phyloP scores from a whole-genome alignment of 108 stramenopile genomes.

The Aurantiochytrium sp. region DNA sequence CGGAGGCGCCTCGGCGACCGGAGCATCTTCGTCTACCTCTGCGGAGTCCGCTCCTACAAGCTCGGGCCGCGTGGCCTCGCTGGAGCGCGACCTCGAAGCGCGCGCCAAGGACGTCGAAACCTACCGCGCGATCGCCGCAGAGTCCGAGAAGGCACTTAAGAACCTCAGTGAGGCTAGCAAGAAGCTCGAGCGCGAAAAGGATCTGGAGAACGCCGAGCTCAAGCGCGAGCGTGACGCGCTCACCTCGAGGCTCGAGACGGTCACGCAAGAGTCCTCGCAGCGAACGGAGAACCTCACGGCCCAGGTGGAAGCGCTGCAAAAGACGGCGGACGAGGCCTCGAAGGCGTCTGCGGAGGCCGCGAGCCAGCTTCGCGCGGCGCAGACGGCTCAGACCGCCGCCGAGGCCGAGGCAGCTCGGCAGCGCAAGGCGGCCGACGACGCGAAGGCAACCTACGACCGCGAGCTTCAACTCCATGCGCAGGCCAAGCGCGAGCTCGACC shows the following conservation, averaged over 20 bases:
- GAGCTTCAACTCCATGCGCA: not conserved
- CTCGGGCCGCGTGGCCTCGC: not conserved
- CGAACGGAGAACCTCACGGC: not conserved
- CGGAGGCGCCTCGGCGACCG: not conserved
- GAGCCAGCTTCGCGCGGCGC: not conserved
- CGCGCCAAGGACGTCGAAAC: not conserved
- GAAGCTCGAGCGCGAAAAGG: not conserved
- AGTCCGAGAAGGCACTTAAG: not conserved
- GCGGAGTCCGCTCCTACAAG: not conserved
- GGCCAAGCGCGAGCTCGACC: not conserved
- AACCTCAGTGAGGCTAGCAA: not conserved
- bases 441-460: conserved; percentile 7
- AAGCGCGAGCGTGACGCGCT: not conserved
- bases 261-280: not conserved
- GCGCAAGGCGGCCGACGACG: not conserved
- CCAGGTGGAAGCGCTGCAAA: not conserved
- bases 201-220: not conserved
- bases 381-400: not conserved
- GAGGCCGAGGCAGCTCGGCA: not conserved
- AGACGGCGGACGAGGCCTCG: not conserved
- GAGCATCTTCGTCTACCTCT: not conserved
- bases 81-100: not conserved
- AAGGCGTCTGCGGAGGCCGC: not conserved
- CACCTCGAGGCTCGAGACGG: not conserved
- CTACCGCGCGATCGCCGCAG: not conserved